These are phyloP conservation scores for Fusarium brachygibbosum DNA, from an alignment of 2,329 filamentous ascomycete genomes.

Conservation along the genomic window DNA sequence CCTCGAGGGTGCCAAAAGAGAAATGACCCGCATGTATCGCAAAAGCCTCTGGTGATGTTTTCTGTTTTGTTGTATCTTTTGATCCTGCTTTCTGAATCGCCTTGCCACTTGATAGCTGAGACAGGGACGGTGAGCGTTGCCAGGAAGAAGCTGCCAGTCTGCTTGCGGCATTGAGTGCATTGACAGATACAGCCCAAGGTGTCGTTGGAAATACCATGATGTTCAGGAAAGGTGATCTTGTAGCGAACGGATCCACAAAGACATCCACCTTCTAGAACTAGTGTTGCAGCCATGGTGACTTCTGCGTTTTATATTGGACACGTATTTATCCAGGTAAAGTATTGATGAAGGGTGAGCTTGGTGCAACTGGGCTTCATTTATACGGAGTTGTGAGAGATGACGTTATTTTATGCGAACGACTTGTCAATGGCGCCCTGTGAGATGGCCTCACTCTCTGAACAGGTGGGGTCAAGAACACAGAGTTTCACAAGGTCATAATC, in stretches of 20 bases:
- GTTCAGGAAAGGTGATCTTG: not conserved
- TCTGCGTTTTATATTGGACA: rapidly evolving
- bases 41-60: constrained; percentile 9
- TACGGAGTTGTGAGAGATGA: not conserved
- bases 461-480: not conserved
- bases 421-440: constrained; percentile 11
- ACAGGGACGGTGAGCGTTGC: not conserved
- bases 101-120: not conserved
- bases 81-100: not conserved
- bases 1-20: constrained; percentile 20
- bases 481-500: not conserved
- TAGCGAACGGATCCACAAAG: constrained; percentile 17
- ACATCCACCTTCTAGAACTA: not conserved
- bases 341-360: not conserved
- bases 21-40: constrained; percentile 13
- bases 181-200: constrained; percentile 11
- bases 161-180: constrained; percentile 28
- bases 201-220: not conserved
- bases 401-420: not conserved
- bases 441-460: not conserved
- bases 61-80: constrained; percentile 8
- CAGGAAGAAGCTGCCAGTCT: constrained; percentile 19
- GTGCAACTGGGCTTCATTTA: not conserved
- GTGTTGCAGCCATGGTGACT: not conserved
- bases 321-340: not conserved